phyloP scores from a whole-genome alignment of 1,284 basidiomycete genomes.

The Ustilago esculenta region DNA sequence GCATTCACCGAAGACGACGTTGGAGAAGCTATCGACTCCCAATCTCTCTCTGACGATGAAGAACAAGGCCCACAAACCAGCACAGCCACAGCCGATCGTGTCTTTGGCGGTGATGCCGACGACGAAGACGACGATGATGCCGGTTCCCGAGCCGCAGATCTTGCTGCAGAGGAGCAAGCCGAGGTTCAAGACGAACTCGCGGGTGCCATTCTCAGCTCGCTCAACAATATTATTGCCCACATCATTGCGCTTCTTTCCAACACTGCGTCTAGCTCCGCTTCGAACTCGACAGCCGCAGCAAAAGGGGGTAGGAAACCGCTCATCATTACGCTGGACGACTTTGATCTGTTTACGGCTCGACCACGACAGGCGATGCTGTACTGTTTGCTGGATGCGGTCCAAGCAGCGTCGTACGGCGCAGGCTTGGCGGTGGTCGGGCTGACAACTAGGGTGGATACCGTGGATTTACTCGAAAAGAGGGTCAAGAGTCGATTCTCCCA shows the following conservation, averaged over 20 bases:
- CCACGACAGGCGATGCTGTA: conserved; percentile 64
- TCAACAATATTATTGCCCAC: conserved; percentile 51
- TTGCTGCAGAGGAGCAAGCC: conserved; percentile 18
- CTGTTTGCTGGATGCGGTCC: conserved; percentile 64
- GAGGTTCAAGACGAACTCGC: conserved; percentile 42
- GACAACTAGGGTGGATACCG: conserved; percentile 56
- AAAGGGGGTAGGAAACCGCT: conserved; percentile 41
- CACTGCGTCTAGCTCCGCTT: conserved; percentile 5
- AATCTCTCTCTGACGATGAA: conserved; percentile 6
- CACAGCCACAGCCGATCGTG: conserved; percentile 10
- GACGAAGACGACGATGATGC: conserved; percentile 20
- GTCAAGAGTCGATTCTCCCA: conserved; percentile 65
- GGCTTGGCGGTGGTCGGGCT: conserved; percentile 60
- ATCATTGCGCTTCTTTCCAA: conserved; percentile 60
- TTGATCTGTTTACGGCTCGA: conserved; percentile 59
- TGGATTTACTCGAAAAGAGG: conserved; percentile 63
- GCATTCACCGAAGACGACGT: conserved; percentile 51
- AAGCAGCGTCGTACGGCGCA: conserved; percentile 58
- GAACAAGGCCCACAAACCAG: not conserved
- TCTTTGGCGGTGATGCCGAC: conserved; percentile 34
- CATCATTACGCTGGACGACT: conserved; percentile 59
- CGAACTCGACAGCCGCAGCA: not conserved
- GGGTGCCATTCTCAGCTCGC: conserved; percentile 33
- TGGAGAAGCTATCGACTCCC: conserved; percentile 9
- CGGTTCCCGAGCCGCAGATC: not conserved